Percentiles rank a stretch among this genome's conserved stretches.
phyloP scores from a whole-genome alignment of 2,329 filamentous ascomycete genomes.

The Phaeoacremonium minimum region DNA sequence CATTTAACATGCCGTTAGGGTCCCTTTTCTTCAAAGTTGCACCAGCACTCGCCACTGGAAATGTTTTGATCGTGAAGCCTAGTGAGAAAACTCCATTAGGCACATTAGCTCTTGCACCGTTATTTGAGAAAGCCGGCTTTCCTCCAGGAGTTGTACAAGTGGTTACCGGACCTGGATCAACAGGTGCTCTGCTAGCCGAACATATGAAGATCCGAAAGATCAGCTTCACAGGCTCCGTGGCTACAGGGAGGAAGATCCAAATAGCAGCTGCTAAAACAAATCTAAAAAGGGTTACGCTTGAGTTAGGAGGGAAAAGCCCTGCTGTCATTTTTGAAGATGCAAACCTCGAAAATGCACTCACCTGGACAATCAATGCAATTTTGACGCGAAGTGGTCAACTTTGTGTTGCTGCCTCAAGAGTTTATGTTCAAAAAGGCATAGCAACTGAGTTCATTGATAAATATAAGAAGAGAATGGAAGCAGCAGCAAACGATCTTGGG shows the following conservation, averaged over 20 bases:
- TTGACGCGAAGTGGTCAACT: slow-evolving; percentile 72
- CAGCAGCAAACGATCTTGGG: slow-evolving; percentile 51
- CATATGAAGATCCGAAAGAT: slow-evolving; percentile 47
- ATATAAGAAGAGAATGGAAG: slow-evolving; percentile 56
- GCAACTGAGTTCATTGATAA: slow-evolving; percentile 56
- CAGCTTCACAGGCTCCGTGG: slow-evolving; percentile 64
- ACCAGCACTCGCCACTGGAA: slow-evolving; percentile 37
- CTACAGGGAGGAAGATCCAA: slow-evolving; percentile 62
- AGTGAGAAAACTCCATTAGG: slow-evolving; percentile 36
- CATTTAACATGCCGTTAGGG: neutral
- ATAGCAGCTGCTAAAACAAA: slow-evolving; percentile 55
- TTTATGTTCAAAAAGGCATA: slow-evolving; percentile 61
- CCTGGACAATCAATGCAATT: slow-evolving; percentile 34
- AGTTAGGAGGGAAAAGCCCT: slow-evolving; percentile 64
- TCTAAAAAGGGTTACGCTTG: slow-evolving; percentile 66
- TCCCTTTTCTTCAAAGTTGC: slow-evolving; percentile 17
- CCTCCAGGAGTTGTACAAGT: slow-evolving; percentile 38
- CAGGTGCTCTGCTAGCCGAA: slow-evolving; percentile 12
- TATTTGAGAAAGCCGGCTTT: slow-evolving; percentile 36
- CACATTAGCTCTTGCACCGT: slow-evolving; percentile 24
- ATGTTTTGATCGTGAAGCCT: slow-evolving; percentile 38
- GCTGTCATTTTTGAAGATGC: slow-evolving; percentile 60
- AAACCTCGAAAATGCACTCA: slow-evolving; percentile 53
- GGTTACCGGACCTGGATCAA: slow-evolving; percentile 30
- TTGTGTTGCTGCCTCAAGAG: slow-evolving; percentile 68